These are phyloP conservation scores for Furcasterigmium sp. DNA, from an alignment of 2,329 filamentous ascomycete species.

Conservation along the genomic window DNA sequence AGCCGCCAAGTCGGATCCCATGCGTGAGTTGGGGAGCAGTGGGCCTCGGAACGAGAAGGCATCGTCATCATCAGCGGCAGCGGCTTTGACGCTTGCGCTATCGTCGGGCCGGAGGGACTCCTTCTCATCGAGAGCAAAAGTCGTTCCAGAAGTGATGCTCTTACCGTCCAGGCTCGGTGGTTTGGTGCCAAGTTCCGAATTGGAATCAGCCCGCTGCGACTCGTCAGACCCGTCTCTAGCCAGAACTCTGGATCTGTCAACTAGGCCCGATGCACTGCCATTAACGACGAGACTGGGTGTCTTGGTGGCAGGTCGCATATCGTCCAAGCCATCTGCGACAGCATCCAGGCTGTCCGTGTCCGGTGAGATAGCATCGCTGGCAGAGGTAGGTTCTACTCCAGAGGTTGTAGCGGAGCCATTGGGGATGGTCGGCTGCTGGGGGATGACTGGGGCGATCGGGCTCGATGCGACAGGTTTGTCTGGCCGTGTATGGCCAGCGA, in stretches of 20 bases:
- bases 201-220: slow-evolving; percentile 56
- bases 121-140: slow-evolving; percentile 95
- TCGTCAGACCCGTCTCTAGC: slow-evolving; percentile 47
- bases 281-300: slow-evolving; percentile 43
- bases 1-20: slow-evolving; percentile 72
- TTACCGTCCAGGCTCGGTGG: slow-evolving; percentile 89
- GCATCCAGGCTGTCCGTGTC: slow-evolving; percentile 5
- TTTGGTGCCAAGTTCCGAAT: slow-evolving; percentile 66
- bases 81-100: slow-evolving; percentile 85
- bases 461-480: slow-evolving; percentile 1
- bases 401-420: background rate
- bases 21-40: slow-evolving; percentile 67
- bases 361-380: background rate
- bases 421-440: background rate
- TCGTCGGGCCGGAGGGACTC: slow-evolving; percentile 92
- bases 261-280: slow-evolving; percentile 35
- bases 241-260: slow-evolving; percentile 27
- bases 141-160: slow-evolving; percentile 89
- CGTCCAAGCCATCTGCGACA: slow-evolving; percentile 21
- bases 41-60: slow-evolving; percentile 72
- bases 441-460: background rate
- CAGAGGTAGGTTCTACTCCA: background rate
- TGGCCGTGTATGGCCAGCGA: slow-evolving; percentile 10
- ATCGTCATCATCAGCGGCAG: slow-evolving; percentile 86
- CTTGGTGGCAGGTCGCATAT: slow-evolving; percentile 20